Evolutionary conservation across 208 protist species (phyloP).

Genomic region (Blastocrithidia nonstop): DNA sequence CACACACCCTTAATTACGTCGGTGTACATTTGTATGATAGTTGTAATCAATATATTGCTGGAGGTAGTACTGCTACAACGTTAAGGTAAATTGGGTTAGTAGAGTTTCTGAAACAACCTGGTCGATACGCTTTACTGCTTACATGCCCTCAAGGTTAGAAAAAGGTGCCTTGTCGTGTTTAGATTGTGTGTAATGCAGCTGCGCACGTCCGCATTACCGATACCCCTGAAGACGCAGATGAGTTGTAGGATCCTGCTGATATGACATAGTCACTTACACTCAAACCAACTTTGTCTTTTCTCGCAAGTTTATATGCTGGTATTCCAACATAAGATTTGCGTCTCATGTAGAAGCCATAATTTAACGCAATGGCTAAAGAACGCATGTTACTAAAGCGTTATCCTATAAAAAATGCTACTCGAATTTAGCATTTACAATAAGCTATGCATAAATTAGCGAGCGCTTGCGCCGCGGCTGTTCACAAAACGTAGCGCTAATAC

Average conservation of each 20-base stretch:
- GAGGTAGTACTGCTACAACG: constrained; percentile 48
- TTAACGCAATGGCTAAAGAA: constrained; percentile 23
- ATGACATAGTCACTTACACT: constrained; percentile 13
- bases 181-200: constrained; percentile 33
- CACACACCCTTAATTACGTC: too few relatives aligned
- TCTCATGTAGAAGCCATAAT: constrained; percentile 28
- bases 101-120: constrained; percentile 31
- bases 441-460: constrained; percentile 37
- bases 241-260: constrained; percentile 8
- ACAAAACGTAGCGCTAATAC: constrained; percentile 35
- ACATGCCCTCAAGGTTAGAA: constrained; percentile 35
- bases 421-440: constrained; percentile 52
- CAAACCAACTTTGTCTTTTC: constrained; percentile 22
- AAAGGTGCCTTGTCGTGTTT: constrained; percentile 42
- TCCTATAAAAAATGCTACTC: constrained; percentile 28
- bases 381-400: constrained; percentile 22
- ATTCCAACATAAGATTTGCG: constrained; percentile 42
- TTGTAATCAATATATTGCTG: too few relatives aligned
- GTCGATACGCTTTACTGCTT: constrained; percentile 50
- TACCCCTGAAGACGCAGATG: constrained; percentile 51
- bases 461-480: constrained; percentile 30
- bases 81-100: constrained; percentile 63
- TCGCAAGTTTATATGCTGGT: constrained; percentile 50
- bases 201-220: constrained; percentile 58
- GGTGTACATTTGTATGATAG: too few relatives aligned